Percentiles rank a stretch among this genome's conserved stretches.
Evolutionary conservation across 129 eudicot species (phyloP).

Genomic region (Helianthus tuberosus): DNA sequence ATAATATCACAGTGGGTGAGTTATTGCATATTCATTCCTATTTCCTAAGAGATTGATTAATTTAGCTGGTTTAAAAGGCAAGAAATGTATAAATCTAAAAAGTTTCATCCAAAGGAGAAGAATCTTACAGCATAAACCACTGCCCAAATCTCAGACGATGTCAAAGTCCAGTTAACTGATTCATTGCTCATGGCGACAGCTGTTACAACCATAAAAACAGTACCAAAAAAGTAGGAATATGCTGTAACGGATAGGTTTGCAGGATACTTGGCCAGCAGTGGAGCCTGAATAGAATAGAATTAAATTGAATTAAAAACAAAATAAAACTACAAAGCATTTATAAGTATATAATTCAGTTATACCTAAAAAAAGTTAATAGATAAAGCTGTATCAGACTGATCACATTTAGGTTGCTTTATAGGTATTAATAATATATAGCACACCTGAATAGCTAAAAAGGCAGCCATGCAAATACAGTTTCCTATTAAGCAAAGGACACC

Average conservation of each 20-base stretch:
- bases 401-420: not conserved
- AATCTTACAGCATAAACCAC: slow-evolving; percentile 88
- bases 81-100: slow-evolving; percentile 9
- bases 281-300: slow-evolving; percentile 62
- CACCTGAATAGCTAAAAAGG: slow-evolving; percentile 93
- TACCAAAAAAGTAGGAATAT: slow-evolving; percentile 86
- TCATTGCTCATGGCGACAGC: slow-evolving; percentile 58
- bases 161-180: slow-evolving; percentile 75
- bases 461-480: slow-evolving; percentile 95
- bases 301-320: not conserved
- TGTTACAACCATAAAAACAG: slow-evolving; percentile 68
- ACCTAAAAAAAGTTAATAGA: slow-evolving; percentile 6
- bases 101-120: slow-evolving; percentile 12
- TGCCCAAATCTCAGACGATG: slow-evolving; percentile 73
- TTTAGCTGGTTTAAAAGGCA: slow-evolving; percentile 6
- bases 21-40: not conserved
- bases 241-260: slow-evolving; percentile 98
- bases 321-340: not conserved
- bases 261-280: slow-evolving; percentile 83
- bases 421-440: slow-evolving; percentile 18
- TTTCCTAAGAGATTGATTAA: not conserved
- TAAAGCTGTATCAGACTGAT: not conserved
- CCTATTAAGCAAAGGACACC: slow-evolving; percentile 91
- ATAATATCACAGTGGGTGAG: not conserved
- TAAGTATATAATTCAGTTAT: not conserved